A percentile compares a stretch with the other conserved stretches of the same genome.
Evolutionary conservation across 2,329 filamentous ascomycete genomes (phyloP).

Genomic region (Huntiella bhutanensis): DNA sequence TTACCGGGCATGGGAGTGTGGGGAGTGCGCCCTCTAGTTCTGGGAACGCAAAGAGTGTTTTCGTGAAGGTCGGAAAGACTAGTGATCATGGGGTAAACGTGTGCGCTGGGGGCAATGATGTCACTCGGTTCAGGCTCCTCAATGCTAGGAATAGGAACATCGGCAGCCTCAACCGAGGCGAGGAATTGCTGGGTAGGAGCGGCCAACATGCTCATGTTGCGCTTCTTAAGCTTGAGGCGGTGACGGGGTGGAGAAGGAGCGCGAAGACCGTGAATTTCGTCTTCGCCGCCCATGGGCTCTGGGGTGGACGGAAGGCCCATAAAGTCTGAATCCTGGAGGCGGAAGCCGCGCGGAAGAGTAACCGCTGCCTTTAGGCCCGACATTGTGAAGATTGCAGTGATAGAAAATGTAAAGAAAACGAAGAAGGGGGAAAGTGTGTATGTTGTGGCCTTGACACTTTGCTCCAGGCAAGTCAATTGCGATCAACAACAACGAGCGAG

Average conservation of each 20-base stretch:
- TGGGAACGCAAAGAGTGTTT: conserved; percentile 23
- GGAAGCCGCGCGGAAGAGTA: conserved; percentile 26
- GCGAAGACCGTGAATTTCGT: conserved; percentile 15
- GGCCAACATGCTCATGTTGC: conserved; percentile 30
- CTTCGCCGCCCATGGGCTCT: conserved; percentile 24
- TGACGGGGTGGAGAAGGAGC: conserved; percentile 32
- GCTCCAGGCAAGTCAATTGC: conserved; percentile 5
- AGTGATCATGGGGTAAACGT: conserved; percentile 17
- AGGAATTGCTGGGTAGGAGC: conserved; percentile 47
- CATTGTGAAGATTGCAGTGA: conserved; percentile 19
- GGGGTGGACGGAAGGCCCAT: conserved; percentile 25
- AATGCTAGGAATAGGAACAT: conserved; percentile 45
- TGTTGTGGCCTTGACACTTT: background rate
- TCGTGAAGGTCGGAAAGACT: conserved; percentile 20
- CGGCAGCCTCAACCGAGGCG: conserved; percentile 46
- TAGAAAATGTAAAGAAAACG: background rate
- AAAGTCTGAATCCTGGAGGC: conserved; percentile 18
- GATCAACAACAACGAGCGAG: background rate
- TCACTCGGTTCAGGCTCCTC: conserved; percentile 34
- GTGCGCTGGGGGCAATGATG: conserved; percentile 22
- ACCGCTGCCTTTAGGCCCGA: conserved; percentile 26
- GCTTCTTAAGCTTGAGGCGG: conserved; percentile 35
- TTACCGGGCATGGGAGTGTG: conserved; percentile 36
- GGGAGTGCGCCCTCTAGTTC: conserved; percentile 18
- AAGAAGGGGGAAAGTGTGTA: background rate